Percentiles rank a stretch among this genome's conserved stretches.
phyloP scores from a whole-genome alignment of 2,329 filamentous ascomycete genomes.

The Fusarium succisae region DNA sequence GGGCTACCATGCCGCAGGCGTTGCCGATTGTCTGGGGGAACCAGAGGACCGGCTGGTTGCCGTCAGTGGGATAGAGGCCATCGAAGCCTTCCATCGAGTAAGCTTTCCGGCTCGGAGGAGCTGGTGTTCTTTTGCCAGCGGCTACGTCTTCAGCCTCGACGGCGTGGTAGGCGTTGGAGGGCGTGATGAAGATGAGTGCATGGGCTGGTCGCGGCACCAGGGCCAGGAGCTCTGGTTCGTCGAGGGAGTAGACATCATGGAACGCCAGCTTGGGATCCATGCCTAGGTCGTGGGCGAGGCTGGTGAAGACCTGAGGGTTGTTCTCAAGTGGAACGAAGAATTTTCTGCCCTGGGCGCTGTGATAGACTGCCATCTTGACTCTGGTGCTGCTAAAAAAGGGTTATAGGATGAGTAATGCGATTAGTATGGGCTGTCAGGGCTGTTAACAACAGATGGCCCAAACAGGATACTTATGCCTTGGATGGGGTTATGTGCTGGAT shows the following conservation, averaged over 20 bases:
- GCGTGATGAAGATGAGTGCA: not conserved
- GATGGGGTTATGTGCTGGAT: too few relatives aligned
- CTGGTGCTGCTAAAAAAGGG: rapidly evolving
- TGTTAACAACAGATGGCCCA: rapidly evolving
- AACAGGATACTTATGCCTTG: too few relatives aligned
- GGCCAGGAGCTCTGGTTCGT: not conserved
- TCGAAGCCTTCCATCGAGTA: not conserved
- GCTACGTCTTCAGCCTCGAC: not conserved
- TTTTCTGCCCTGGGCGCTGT: not conserved
- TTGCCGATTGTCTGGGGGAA: not conserved
- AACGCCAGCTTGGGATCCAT: rapidly evolving
- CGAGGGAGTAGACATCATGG: not conserved
- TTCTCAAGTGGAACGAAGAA: not conserved
- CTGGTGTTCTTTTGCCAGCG: not conserved
- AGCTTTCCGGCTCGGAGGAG: not conserved
- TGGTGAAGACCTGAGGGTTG: not conserved
- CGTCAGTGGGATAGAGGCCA: rapidly evolving
- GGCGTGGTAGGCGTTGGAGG: not conserved
- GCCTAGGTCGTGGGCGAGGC: not conserved
- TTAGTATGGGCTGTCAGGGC: not conserved
- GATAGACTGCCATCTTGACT: not conserved
- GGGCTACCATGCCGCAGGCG: not conserved
- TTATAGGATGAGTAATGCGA: not conserved
- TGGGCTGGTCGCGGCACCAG: not conserved
- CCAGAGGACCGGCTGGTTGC: not conserved